Percentiles rank a stretch among this genome's conserved stretches.
Evolutionary conservation across 1,139 yeast species (phyloP).

Genomic region (Geotrichum siamense): DNA sequence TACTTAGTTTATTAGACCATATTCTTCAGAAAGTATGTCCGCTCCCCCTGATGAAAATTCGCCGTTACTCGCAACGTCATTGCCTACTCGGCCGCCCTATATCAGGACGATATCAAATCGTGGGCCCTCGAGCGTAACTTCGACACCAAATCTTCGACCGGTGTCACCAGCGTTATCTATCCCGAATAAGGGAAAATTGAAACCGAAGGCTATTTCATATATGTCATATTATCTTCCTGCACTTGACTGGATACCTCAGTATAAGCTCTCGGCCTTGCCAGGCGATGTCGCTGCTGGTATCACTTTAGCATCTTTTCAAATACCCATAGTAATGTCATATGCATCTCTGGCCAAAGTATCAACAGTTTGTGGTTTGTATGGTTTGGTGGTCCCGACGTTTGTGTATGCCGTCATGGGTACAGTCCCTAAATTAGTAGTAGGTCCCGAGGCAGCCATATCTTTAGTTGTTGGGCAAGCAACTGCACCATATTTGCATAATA

Average conservation of each 20-base stretch:
- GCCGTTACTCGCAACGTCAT: slow-evolving; percentile 2
- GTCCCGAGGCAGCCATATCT: slow-evolving; percentile 93
- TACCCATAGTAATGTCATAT: slow-evolving; percentile 82
- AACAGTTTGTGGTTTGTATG: slow-evolving; percentile 74
- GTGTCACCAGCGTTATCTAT: slow-evolving; percentile 9
- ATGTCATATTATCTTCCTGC: slow-evolving; percentile 73
- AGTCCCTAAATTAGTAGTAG: slow-evolving; percentile 94
- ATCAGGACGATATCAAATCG: slow-evolving; percentile 17
- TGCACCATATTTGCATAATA: slow-evolving; percentile 40
- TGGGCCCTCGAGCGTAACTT: slow-evolving; percentile 3
- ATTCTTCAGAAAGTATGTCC: no score
- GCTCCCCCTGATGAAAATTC: slow-evolving; percentile 8
- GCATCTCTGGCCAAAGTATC: slow-evolving; percentile 92
- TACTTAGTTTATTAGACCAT: no score
- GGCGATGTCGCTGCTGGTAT: slow-evolving; percentile 84
- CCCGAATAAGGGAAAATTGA: slow-evolving; percentile 17
- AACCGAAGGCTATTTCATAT: slow-evolving; percentile 27
- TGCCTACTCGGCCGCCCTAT: slow-evolving; percentile 15
- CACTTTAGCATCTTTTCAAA: slow-evolving; percentile 83
- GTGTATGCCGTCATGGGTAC: slow-evolving; percentile 80
- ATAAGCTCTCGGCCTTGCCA: slow-evolving; percentile 44
- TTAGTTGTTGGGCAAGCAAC: slow-evolving; percentile 88
- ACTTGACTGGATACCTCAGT: slow-evolving; percentile 68
- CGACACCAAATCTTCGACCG: slow-evolving; percentile 4
- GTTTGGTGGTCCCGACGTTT: slow-evolving; percentile 76